Evolutionary conservation across 2,329 filamentous ascomycete genomes (phyloP).

Genomic region (Fusarium beomiforme): DNA sequence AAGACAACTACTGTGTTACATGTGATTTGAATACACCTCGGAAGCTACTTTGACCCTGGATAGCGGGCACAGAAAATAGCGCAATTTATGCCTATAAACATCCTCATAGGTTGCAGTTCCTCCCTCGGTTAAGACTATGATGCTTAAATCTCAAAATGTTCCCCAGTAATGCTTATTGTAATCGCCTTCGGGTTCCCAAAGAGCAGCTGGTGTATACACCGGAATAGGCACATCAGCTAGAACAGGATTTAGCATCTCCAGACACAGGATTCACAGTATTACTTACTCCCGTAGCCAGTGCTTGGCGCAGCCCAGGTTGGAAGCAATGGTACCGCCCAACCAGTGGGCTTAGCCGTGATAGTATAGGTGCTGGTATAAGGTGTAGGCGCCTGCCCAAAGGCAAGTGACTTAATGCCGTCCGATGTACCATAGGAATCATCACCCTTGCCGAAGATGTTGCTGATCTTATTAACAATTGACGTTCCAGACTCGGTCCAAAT

Average conservation of each 20-base stretch:
- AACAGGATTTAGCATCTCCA: neutral
- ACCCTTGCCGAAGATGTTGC: neutral
- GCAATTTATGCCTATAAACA: too few species aligned
- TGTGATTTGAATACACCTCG: too few species aligned
- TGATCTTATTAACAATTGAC: neutral
- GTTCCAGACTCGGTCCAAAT: neutral
- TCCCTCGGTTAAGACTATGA: too few species aligned
- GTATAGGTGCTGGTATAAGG: neutral
- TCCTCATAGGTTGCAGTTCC: too few species aligned
- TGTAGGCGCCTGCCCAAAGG: neutral
- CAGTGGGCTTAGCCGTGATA: neutral
- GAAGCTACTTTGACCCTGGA: too few species aligned
- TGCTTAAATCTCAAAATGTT: neutral
- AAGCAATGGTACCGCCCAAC: neutral
- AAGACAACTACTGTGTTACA: too few species aligned
- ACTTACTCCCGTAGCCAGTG: neutral
- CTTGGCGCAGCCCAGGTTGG: neutral
- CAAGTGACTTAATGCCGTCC: neutral
- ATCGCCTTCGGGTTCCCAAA: neutral
- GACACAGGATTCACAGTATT: accelerated
- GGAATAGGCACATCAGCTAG: neutral
- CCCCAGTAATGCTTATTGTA: neutral
- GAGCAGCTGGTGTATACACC: neutral
- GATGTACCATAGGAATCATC: neutral
- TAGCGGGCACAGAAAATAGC: too few species aligned